phyloP scores from a whole-genome alignment of 2,329 filamentous ascomycete genomes.

The Teratosphaeriaceae sp. region DNA sequence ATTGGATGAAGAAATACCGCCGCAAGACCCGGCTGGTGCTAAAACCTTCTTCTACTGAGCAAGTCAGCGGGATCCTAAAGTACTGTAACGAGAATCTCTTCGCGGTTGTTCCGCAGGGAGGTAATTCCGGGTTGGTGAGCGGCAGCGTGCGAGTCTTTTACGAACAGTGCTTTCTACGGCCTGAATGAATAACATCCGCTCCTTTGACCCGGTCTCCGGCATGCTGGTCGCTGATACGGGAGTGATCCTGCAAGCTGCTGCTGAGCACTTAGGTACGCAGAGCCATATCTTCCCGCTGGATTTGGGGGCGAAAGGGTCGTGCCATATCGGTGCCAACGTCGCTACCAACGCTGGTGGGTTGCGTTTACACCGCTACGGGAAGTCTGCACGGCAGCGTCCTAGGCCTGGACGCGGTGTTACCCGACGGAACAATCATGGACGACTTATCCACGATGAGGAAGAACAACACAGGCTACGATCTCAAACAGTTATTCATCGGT shows the following conservation, averaged over 20 bases:
- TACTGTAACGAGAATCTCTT: slow-evolving; percentile 94
- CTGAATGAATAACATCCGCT: slow-evolving; percentile 85
- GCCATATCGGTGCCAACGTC: slow-evolving; percentile 92
- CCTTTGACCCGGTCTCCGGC: slow-evolving; percentile 89
- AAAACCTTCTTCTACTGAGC: slow-evolving; percentile 74
- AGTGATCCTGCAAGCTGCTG: slow-evolving; percentile 81
- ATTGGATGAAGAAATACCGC: slow-evolving; percentile 99
- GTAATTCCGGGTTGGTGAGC: slow-evolving; percentile 92
- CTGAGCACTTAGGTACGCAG: slow-evolving; percentile 75
- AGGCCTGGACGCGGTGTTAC: slow-evolving; percentile 86
- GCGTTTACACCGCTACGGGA: slow-evolving; percentile 81
- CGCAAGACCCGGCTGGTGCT: slow-evolving; percentile 83
- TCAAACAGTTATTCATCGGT: slow-evolving; percentile 95
- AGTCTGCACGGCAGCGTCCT: slow-evolving; percentile 90
- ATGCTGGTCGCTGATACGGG: slow-evolving; percentile 87
- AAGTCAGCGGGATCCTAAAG: slow-evolving; percentile 83
- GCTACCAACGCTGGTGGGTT: slow-evolving; percentile 93
- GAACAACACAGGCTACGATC: slow-evolving; percentile 97
- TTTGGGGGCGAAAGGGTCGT: slow-evolving; percentile 95
- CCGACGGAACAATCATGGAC: slow-evolving; percentile 86
- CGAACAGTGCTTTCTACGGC: slow-evolving; percentile 90
- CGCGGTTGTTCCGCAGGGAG: slow-evolving; percentile 93
- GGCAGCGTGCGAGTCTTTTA: slow-evolving; percentile 96
- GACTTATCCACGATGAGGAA: slow-evolving; percentile 85
- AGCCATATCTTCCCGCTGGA: slow-evolving; percentile 92